These are phyloP conservation scores for Yarrowia galli DNA, from an alignment of 1,139 yeast species.

Conservation along the genomic window DNA sequence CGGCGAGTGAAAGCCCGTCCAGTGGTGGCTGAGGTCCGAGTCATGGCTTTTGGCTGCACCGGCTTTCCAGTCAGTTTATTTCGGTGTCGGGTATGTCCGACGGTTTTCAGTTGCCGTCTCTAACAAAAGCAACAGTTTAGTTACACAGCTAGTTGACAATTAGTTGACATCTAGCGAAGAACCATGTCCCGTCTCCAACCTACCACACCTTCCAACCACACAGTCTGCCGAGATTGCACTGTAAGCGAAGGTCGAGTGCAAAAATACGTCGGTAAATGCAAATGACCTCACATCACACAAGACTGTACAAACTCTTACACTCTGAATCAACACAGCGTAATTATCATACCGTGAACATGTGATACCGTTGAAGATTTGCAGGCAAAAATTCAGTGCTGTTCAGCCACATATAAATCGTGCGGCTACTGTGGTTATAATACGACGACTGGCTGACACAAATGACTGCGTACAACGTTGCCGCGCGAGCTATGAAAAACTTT, in stretches of 20 bases:
- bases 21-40: slow-evolving; percentile 17
- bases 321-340: too few relatives aligned
- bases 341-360: not conserved
- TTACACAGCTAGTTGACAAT: too few relatives aligned
- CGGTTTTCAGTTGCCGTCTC: too few relatives aligned
- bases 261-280: too few relatives aligned
- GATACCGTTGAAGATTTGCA: slow-evolving; percentile 9
- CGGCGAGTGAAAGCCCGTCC: not conserved
- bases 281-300: too few relatives aligned
- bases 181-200: too few relatives aligned
- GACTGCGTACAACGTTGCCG: not conserved
- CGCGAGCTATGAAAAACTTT: not conserved
- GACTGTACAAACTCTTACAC: too few relatives aligned
- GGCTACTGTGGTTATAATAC: not conserved
- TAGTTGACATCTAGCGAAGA: too few relatives aligned
- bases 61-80: slow-evolving; percentile 1
- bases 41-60: not conserved
- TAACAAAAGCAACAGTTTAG: too few relatives aligned
- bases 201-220: too few relatives aligned
- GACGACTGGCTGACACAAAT: not conserved
- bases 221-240: too few relatives aligned
- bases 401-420: not conserved
- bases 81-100: not conserved
- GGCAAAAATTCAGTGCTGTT: not conserved
- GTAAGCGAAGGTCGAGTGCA: too few relatives aligned